Conservation (phyloP, 495 filamentous ascomycete genomes). For the Beverwykella pulmonaria region DNA sequence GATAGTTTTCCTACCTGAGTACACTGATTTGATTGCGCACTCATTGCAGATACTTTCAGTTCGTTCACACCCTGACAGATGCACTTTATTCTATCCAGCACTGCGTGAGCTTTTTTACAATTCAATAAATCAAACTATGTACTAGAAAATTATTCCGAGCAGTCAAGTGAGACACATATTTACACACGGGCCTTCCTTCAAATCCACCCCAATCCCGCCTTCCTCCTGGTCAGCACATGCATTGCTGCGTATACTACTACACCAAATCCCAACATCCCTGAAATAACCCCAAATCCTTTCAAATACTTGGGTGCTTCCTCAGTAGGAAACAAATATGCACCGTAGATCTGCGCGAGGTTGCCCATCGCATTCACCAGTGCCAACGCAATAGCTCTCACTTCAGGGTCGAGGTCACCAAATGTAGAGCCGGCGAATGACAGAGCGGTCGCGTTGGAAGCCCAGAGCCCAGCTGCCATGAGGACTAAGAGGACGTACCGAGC, state of each 20-base stretch:
- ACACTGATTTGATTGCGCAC: too few species aligned
- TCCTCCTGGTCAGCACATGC: slow-evolving; percentile 41
- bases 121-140: too few species aligned
- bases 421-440: slow-evolving; percentile 52
- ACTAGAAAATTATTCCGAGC: too few species aligned
- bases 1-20: too few species aligned
- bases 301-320: slow-evolving; percentile 48
- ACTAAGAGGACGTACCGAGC: slow-evolving; percentile 58
- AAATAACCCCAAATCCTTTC: slow-evolving; percentile 49
- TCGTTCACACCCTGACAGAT: too few species aligned
- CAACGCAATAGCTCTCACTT: slow-evolving; percentile 52
- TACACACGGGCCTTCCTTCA: too few species aligned
- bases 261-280: slow-evolving; percentile 48
- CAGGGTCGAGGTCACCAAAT: slow-evolving; percentile 48
- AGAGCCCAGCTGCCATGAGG: slow-evolving; percentile 55
- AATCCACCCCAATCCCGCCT: slow-evolving; percentile 12
- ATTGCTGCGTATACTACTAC: slow-evolving; percentile 41
- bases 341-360: slow-evolving; percentile 57
- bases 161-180: too few species aligned
- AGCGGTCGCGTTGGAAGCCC: slow-evolving; percentile 51
- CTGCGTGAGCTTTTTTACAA: too few species aligned
- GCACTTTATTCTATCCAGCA: too few species aligned
- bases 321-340: slow-evolving; percentile 47
- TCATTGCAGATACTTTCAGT: too few species aligned
- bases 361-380: slow-evolving; percentile 56